Conservation (phyloP, 1,139 yeast genomes). For the Pichia sp. region DNA sequence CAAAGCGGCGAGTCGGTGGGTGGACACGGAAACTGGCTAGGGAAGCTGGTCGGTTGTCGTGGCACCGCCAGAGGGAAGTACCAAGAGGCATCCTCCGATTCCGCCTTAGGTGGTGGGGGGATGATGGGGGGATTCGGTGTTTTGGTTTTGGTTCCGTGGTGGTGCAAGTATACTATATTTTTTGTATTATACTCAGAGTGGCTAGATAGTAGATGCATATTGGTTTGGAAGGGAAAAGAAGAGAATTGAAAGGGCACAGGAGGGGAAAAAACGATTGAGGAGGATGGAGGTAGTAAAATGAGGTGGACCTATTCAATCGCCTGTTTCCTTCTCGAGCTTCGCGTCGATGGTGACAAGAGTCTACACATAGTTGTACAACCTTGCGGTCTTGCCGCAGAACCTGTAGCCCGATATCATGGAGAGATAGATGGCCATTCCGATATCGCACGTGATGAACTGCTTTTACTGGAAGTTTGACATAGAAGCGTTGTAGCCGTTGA, state of each 20-base stretch:
- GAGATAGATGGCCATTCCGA: slow-evolving; percentile 65
- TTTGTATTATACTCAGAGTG: no score
- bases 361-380: slow-evolving; percentile 27
- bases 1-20: neutral
- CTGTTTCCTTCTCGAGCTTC: neutral
- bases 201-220: no score
- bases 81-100: no score
- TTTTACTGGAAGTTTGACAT: slow-evolving; percentile 52
- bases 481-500: slow-evolving; percentile 25
- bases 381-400: slow-evolving; percentile 47
- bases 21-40: neutral
- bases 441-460: slow-evolving; percentile 71
- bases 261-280: neutral
- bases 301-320: neutral
- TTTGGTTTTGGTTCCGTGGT: no score
- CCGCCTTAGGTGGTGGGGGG: no score
- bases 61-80: no score
- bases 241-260: neutral
- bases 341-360: neutral
- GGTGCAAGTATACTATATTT: no score
- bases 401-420: slow-evolving; percentile 57
- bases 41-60: no score
- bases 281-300: neutral
- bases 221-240: no score
- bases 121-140: no score